Conservation (phyloP, 306 rosid species). For the Comarum palustre region DNA sequence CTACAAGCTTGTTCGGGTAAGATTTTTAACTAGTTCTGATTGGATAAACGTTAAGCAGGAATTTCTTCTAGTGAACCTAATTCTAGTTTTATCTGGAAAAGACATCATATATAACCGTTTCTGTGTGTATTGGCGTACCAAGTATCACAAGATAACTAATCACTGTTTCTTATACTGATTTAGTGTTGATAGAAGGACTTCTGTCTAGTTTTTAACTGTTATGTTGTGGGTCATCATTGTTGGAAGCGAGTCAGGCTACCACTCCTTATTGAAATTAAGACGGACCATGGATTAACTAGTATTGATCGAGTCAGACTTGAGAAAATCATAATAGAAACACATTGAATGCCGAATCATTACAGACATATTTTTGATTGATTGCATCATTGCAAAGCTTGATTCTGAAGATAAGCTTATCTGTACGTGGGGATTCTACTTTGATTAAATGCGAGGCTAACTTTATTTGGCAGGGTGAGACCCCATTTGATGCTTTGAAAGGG, state of each 20-base stretch:
- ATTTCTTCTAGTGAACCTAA: background rate
- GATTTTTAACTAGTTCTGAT: background rate
- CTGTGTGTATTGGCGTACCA: too few species aligned
- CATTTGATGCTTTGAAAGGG: background rate
- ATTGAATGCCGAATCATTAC: background rate
- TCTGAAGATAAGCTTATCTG: background rate
- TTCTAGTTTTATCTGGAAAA: background rate
- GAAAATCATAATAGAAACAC: background rate
- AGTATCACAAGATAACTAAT: background rate
- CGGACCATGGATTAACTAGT: background rate
- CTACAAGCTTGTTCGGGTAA: slow-evolving; percentile 98
- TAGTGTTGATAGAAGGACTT: background rate
- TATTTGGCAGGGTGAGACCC: background rate
- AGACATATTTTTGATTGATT: background rate
- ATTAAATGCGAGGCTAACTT: background rate
- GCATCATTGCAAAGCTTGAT: background rate
- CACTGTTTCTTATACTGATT: background rate
- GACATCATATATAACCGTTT: background rate
- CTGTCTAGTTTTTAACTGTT: background rate
- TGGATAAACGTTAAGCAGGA: background rate
- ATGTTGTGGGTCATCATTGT: background rate
- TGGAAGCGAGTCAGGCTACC: background rate
- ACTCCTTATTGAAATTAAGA: background rate
- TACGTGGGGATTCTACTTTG: background rate
- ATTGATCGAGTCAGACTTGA: background rate